Evolutionary conservation across 2,329 filamentous ascomycete genomes (phyloP), one percentile per base, ranked within the genome.

Genomic region (Ophiostoma australiae): DNA sequence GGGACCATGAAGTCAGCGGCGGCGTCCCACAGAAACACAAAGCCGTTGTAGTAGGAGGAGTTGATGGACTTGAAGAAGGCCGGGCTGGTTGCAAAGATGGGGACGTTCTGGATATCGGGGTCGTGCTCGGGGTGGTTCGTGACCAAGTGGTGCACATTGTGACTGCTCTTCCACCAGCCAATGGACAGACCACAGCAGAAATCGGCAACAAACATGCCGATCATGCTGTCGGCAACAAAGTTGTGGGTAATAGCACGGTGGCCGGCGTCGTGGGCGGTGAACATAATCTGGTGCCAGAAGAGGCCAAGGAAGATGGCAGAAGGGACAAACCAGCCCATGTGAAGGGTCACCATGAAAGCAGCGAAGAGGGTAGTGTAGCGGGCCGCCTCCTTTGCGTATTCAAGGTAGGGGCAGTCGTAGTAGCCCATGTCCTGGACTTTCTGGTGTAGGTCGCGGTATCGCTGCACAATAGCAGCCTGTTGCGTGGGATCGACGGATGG

Each of bases 281-380:
- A 90, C 85, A 90, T 89, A 79, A 90, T 85, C 80, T 90, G 88
- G 75, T 90, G 87, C 87, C 87, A 90, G 76, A 89, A 89, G 17
- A 87, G 71, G 3, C 88, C 88, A n/a, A 90, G 77, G 73, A 85
- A 87, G 23, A 84, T 73, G 48, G 86, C 85, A 3, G 86, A 88
- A 1, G 83, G 82, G 69, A 85, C 77, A 76, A 87, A 89, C 85
- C 86, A 89, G 55, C 81, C 80, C 41, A 78, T 76, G 71, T 78
- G 78, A 1, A 90, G 78, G 1, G 82, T 75, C 23, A 80, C 76
- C 11, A 83, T 70, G 75, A 87, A 89, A 0, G 77, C 71, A 0
- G 73, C 75, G 72, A 90, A 89, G 7, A 90, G 77, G 0, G 79
- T 73, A 0, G 76, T 75, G 75, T 89, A 89, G 13, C 88, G 85